Conservation (phyloP, 768 basidiomycete genomes). For the Pilatotrama ljubarskyi region DNA sequence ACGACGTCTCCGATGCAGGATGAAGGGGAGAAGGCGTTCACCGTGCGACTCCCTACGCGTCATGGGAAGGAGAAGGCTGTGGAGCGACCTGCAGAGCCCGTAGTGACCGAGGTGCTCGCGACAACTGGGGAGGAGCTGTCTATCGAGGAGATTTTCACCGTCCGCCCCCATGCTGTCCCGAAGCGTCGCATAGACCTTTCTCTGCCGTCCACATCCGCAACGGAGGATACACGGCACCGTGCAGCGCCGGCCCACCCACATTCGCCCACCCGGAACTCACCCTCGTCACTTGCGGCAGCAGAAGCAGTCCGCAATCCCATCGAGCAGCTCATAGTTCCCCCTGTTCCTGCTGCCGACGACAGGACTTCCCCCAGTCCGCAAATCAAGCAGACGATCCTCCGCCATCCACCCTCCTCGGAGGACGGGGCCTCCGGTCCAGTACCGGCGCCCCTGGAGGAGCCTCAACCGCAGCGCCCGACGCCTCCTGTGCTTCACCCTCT, state of each 20-base stretch:
- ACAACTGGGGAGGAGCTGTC: slow-evolving; percentile 39
- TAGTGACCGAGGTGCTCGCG: slow-evolving; percentile 24
- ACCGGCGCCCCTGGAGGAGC: slow-evolving; percentile 8
- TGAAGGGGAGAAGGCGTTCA: slow-evolving; percentile 44
- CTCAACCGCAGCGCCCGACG: slow-evolving; percentile 27
- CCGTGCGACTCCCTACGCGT: slow-evolving; percentile 54
- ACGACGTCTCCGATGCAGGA: slow-evolving; percentile 33
- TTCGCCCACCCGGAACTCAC: slow-evolving; percentile 13
- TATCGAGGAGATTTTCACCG: slow-evolving; percentile 58
- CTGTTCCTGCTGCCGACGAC: slow-evolving; percentile 7
- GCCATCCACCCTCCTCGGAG: slow-evolving; percentile 34
- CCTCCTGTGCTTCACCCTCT: slow-evolving; percentile 44
- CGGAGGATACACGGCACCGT: slow-evolving; percentile 7
- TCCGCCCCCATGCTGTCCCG: slow-evolving; percentile 50
- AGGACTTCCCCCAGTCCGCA: slow-evolving; percentile 25
- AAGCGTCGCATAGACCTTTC: slow-evolving; percentile 33
- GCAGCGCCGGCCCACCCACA: neutral
- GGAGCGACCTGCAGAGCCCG: slow-evolving; percentile 15
- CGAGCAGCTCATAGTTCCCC: slow-evolving; percentile 6
- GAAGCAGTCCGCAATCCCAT: slow-evolving; percentile 5
- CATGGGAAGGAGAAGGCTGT: slow-evolving; percentile 38
- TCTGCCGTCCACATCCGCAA: slow-evolving; percentile 24
- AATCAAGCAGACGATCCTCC: slow-evolving; percentile 51
- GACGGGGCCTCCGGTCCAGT: slow-evolving; percentile 19
- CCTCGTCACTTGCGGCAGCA: neutral